Evolutionary conservation across 2,329 filamentous ascomycete genomes (phyloP).

Genomic region (Verticillium nubilum): DNA sequence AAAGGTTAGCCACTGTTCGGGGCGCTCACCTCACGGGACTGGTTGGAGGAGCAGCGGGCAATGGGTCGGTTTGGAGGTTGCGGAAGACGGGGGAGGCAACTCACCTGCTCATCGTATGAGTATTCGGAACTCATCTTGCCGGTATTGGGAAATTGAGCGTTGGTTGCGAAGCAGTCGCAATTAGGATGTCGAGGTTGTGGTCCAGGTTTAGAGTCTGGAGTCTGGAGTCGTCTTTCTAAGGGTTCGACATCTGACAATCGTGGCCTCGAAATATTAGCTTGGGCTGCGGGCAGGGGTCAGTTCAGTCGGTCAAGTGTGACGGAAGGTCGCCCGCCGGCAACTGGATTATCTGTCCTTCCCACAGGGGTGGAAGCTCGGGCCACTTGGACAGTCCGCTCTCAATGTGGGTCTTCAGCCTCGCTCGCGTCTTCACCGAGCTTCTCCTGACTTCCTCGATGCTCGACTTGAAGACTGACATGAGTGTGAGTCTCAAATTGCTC

Average conservation of each 20-base stretch:
- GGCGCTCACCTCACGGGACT: background rate
- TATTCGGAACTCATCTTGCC: constrained; percentile 86
- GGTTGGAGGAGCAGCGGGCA: background rate
- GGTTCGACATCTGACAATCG: constrained; percentile 21
- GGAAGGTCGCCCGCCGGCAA: constrained; percentile 1
- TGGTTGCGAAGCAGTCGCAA: constrained; percentile 12
- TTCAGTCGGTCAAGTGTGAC: background rate
- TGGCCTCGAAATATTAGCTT: constrained; percentile 25
- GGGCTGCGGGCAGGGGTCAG: background rate
- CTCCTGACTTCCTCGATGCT: background rate
- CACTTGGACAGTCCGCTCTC: background rate
- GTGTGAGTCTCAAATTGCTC: background rate
- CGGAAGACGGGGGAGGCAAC: constrained; percentile 8
- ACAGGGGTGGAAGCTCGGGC: background rate
- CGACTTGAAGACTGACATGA: too few species aligned
- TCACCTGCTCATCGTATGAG: constrained; percentile 90
- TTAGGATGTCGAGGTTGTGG: background rate
- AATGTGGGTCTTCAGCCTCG: background rate
- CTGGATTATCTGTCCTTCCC: constrained; percentile 3
- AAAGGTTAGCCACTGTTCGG: background rate
- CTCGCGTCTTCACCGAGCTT: background rate
- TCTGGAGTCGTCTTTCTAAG: background rate
- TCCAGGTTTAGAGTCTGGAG: background rate
- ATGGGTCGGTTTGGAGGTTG: background rate
- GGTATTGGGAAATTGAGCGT: constrained; percentile 9